phyloP scores from a whole-genome alignment of 225 moss, liverwort and hornwort genomes.

The Neckera pumila region DNA sequence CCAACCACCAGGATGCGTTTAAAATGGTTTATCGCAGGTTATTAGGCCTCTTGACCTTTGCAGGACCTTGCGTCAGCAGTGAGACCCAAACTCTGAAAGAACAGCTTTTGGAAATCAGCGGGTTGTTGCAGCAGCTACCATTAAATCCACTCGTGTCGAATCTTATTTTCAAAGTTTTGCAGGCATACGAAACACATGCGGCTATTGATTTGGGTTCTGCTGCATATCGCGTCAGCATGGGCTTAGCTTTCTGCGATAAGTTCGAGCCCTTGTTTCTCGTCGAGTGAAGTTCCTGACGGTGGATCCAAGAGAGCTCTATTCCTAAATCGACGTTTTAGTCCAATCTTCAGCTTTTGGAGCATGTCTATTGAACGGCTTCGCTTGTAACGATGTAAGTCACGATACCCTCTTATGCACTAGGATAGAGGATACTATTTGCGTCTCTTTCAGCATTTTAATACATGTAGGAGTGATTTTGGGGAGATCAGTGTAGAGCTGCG shows the following conservation, averaged over 20 bases:
- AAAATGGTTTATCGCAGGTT: constrained; percentile 80
- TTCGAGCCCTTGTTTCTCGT: constrained; percentile 87
- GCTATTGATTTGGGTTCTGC: constrained; percentile 40
- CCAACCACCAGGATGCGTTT: constrained; percentile 93
- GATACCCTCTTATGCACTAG: not conserved
- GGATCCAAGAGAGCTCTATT: not conserved
- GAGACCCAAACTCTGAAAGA: constrained; percentile 18
- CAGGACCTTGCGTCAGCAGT: constrained; percentile 22
- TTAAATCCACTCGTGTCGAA: constrained; percentile 91
- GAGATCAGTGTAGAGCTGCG: not conserved
- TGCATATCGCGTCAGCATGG: constrained; percentile 36
- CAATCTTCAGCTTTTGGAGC: not conserved
- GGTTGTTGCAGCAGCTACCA: constrained; percentile 52
- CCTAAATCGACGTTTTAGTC: not conserved
- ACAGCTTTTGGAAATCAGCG: constrained; percentile 47
- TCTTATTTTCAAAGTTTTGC: constrained; percentile 49
- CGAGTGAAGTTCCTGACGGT: constrained; percentile 10
- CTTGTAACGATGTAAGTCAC: constrained; percentile 6
- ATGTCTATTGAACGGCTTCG: not conserved
- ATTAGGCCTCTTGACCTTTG: constrained; percentile 71
- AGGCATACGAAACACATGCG: constrained; percentile 50
- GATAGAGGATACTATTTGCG: not conserved
- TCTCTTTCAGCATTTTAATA: not conserved
- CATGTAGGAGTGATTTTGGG: not conserved
- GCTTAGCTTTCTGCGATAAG: constrained; percentile 44